Percentiles rank a stretch among this genome's conserved stretches.
Evolutionary conservation across 305 asterid genomes (phyloP).

Genomic region (Fraxinus sp.): DNA sequence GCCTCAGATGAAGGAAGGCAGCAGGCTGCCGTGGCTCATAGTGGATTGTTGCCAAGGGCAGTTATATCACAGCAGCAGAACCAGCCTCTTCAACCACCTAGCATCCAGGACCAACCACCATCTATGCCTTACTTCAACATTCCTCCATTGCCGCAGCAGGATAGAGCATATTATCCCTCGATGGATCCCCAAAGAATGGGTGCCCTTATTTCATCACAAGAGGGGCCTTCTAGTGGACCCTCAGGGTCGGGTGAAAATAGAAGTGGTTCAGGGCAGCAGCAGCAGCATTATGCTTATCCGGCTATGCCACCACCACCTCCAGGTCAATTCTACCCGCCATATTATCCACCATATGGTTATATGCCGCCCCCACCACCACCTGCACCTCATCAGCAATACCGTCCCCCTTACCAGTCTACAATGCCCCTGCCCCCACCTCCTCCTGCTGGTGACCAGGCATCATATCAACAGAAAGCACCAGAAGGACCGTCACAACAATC

Average conservation of each 20-base stretch:
- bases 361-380: conserved; percentile 57
- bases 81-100: conserved; percentile 64
- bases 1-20: conserved; percentile 70
- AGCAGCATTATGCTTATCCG: conserved; percentile 50
- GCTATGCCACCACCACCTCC: conserved; percentile 60
- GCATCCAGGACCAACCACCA: conserved; percentile 55
- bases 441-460: conserved; percentile 41
- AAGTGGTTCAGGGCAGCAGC: conserved; percentile 41
- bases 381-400: conserved; percentile 57
- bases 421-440: conserved; percentile 54
- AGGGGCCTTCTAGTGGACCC: conserved; percentile 60
- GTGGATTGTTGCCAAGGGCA: conserved; percentile 81
- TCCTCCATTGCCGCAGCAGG: conserved; percentile 79
- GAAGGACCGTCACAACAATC: conserved; percentile 34
- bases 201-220: conserved; percentile 68
- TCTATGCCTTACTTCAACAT: conserved; percentile 82
- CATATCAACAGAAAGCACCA: conserved; percentile 48
- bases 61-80: conserved; percentile 89
- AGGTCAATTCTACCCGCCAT: conserved; percentile 73
- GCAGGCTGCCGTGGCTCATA: conserved; percentile 69
- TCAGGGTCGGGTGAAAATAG: conserved; percentile 57
- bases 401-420: conserved; percentile 47
- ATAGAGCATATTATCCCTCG: conserved; percentile 78
- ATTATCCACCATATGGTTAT: conserved; percentile 67
- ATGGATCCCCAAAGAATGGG: conserved; percentile 99